Evolutionary conservation across 2,329 filamentous ascomycete genomes (phyloP).

Genomic region (Colletotrichum destructivum): DNA sequence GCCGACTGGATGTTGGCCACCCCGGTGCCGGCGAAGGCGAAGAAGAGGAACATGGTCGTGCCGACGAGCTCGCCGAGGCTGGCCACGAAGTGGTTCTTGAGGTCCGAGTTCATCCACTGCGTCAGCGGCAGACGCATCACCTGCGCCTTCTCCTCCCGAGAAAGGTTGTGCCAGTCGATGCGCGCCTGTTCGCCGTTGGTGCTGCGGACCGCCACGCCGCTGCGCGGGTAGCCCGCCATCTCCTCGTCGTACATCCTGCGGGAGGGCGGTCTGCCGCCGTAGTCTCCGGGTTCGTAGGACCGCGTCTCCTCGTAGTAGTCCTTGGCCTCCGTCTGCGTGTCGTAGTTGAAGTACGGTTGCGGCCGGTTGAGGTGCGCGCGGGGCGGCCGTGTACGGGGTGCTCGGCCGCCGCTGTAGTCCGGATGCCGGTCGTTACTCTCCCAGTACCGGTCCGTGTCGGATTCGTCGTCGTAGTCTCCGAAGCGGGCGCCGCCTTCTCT

Average conservation of each 20-base stretch:
- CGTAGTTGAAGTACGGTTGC: slow-evolving; percentile 36
- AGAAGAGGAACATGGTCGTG: slow-evolving; percentile 61
- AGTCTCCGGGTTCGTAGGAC: slow-evolving; percentile 35
- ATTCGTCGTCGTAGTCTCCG: slow-evolving; percentile 40
- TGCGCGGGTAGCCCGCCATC: slow-evolving; percentile 34
- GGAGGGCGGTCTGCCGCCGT: slow-evolving; percentile 32
- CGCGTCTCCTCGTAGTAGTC: slow-evolving; percentile 39
- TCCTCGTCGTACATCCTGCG: slow-evolving; percentile 42
- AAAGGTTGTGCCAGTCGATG: slow-evolving; percentile 58
- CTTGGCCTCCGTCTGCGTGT: slow-evolving; percentile 28
- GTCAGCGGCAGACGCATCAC: slow-evolving; percentile 61
- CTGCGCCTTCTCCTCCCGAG: slow-evolving; percentile 56
- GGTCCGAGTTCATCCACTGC: slow-evolving; percentile 62
- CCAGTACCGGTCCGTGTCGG: slow-evolving; percentile 40
- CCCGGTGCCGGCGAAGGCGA: slow-evolving; percentile 59
- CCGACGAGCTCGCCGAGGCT: slow-evolving; percentile 57
- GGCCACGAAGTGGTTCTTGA: slow-evolving; percentile 62
- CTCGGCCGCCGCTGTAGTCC: slow-evolving; percentile 37
- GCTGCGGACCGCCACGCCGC: slow-evolving; percentile 31
- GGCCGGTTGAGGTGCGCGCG: slow-evolving; percentile 42
- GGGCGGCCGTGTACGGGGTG: slow-evolving; percentile 34
- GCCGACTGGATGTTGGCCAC: slow-evolving; percentile 57
- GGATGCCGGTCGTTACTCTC: slow-evolving; percentile 29
- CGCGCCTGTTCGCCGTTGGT: slow-evolving; percentile 42
- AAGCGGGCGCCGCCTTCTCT: slow-evolving; percentile 26